Percentiles rank a stretch among this genome's conserved stretches.
Conservation (phyloP, 176 grass and related monocot genomes). For the Lolium multiflorum region DNA sequence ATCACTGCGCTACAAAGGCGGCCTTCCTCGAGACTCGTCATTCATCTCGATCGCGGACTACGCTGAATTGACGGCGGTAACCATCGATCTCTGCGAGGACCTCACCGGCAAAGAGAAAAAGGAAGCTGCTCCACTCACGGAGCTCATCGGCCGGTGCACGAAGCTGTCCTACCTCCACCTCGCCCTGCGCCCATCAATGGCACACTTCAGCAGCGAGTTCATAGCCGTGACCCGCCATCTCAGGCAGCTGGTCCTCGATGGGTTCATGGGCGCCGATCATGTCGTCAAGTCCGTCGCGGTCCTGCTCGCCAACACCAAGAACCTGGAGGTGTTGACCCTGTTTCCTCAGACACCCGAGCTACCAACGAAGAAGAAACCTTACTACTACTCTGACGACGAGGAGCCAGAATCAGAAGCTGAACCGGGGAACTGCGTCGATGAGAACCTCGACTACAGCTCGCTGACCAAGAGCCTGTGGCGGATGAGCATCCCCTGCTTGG, state of each 20-base stretch:
- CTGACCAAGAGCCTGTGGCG: background rate
- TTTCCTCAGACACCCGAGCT: background rate
- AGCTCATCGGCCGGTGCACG: slow-evolving; percentile 1
- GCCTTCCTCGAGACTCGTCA: background rate
- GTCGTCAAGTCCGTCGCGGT: background rate
- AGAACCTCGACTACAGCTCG: too few species aligned
- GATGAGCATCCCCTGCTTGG: background rate
- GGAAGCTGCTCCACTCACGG: background rate
- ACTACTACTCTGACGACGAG: background rate
- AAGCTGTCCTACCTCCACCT: background rate
- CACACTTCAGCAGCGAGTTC: background rate
- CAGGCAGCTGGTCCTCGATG: slow-evolving; percentile 32
- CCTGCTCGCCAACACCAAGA: background rate
- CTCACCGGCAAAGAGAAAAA: background rate
- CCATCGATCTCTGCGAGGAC: background rate
- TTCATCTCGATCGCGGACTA: background rate
- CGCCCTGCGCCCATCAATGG: background rate
- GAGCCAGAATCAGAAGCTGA: background rate
- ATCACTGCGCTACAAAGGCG: background rate
- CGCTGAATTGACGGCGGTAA: background rate
- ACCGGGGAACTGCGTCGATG: background rate
- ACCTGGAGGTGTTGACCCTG: background rate
- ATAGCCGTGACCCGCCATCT: background rate
- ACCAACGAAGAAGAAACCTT: background rate
- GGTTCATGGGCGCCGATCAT: background rate